Evolutionary conservation across 2,329 filamentous ascomycete genomes (phyloP).

Genomic region (Lecanicillium sp.): DNA sequence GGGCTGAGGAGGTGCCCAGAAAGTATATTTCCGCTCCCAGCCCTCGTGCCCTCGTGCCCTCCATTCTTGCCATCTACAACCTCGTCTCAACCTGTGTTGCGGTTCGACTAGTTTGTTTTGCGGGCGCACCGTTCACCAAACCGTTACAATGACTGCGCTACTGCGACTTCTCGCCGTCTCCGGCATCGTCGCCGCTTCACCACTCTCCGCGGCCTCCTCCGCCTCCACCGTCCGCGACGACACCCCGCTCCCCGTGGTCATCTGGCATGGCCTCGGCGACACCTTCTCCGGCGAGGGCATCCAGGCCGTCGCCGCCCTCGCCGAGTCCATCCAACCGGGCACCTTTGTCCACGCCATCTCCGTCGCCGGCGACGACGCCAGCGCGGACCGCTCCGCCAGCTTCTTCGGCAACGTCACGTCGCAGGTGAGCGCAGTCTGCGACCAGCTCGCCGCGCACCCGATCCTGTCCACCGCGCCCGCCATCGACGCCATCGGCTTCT

Average conservation of each 20-base stretch:
- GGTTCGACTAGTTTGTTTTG: too few species aligned
- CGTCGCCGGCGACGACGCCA: constrained; percentile 58
- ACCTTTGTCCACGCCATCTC: constrained; percentile 79
- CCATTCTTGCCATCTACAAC: too few species aligned
- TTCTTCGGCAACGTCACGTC: constrained; percentile 86
- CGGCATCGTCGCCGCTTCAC: not conserved
- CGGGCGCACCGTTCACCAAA: too few species aligned
- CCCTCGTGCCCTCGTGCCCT: too few species aligned
- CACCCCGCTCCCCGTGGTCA: constrained; percentile 78
- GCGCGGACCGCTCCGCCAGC: constrained; percentile 70
- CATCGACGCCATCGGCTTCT: constrained; percentile 89
- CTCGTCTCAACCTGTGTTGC: too few species aligned
- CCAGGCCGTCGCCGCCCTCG: constrained; percentile 62
- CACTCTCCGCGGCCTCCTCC: not conserved
- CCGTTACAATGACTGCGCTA: too few species aligned
- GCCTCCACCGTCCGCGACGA: constrained; percentile 39
- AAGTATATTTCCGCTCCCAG: too few species aligned
- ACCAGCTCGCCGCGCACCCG: constrained; percentile 65
- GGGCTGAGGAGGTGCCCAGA: too few species aligned
- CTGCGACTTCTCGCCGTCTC: constrained; percentile 1
- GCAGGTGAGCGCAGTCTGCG: constrained; percentile 73
- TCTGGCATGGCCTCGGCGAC: constrained; percentile 86
- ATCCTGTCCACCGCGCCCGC: constrained; percentile 77
- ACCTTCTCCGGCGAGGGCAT: constrained; percentile 72
- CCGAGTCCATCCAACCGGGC: constrained; percentile 67